Evolutionary conservation across 2,329 filamentous ascomycete genomes (phyloP).

Genomic region (Fusarium compactum): DNA sequence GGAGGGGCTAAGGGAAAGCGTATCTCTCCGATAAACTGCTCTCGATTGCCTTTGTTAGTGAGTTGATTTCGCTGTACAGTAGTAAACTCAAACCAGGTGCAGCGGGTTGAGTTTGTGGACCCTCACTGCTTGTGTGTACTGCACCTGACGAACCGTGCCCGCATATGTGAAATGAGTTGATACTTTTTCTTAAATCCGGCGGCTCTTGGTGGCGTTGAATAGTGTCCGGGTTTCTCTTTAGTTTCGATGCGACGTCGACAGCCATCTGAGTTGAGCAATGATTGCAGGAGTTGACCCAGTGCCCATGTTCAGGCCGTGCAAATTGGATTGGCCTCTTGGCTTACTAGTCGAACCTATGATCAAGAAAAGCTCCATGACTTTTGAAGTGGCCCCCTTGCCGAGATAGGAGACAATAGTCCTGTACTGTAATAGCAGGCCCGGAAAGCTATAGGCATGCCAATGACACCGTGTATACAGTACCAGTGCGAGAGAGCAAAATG

Average conservation of each 20-base stretch:
- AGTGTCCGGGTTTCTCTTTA: constrained; percentile 21
- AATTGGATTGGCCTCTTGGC: background rate
- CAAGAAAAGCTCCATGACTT: background rate
- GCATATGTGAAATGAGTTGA: constrained; percentile 3
- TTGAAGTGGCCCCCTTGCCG: background rate
- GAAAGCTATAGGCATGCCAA: background rate
- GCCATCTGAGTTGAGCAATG: background rate
- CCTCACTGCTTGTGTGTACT: background rate
- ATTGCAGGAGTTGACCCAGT: background rate
- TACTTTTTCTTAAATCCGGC: constrained; percentile 23
- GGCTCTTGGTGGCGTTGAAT: constrained; percentile 31
- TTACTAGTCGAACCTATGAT: constrained; percentile 4
- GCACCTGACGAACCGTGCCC: background rate
- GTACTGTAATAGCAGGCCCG: background rate
- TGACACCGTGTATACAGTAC: background rate
- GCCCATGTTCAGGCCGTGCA: background rate
- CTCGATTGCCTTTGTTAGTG: background rate
- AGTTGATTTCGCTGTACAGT: background rate
- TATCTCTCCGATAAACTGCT: background rate
- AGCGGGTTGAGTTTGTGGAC: constrained; percentile 3
- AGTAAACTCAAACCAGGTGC: constrained; percentile 16
- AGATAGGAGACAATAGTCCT: background rate
- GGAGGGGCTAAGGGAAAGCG: background rate
- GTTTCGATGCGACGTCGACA: background rate
- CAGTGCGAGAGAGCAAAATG: constrained; percentile 2